Conservation (phyloP, 2,329 filamentous ascomycete genomes). For the Colletotrichum tropicicola region DNA sequence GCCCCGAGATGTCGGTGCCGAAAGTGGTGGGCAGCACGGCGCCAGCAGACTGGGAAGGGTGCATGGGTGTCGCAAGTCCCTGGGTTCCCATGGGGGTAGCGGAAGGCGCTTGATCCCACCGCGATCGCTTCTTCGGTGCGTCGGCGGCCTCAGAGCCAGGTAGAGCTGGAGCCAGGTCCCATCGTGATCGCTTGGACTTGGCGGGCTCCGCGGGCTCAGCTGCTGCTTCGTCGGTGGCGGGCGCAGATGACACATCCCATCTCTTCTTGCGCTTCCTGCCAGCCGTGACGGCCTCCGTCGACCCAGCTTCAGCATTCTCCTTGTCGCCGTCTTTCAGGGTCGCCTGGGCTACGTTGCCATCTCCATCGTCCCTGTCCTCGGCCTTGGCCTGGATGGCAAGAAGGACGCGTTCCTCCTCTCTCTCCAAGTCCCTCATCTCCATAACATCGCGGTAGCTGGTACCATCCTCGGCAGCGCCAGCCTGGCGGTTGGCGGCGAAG, state of each 20-base stretch:
- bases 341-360: conserved; percentile 69
- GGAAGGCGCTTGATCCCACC: conserved; percentile 91
- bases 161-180: conserved; percentile 81
- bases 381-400: conserved; percentile 81
- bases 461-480: conserved; percentile 73
- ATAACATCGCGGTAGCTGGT: conserved; percentile 90
- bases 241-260: conserved; percentile 83
- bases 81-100: conserved; percentile 79
- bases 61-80: conserved; percentile 82
- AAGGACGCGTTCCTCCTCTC: conserved; percentile 89
- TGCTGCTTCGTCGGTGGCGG: conserved; percentile 58
- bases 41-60: conserved; percentile 69
- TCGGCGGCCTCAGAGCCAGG: conserved; percentile 61
- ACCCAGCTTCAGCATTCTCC: conserved; percentile 76
- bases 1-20: conserved; percentile 81
- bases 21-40: conserved; percentile 69
- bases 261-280: conserved; percentile 90
- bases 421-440: conserved; percentile 88
- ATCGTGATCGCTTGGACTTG: conserved; percentile 82
- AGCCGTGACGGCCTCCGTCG: conserved; percentile 68
- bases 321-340: conserved; percentile 80
- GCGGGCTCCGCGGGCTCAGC: conserved; percentile 59
- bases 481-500: conserved; percentile 80
- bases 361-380: conserved; percentile 67
- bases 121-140: conserved; percentile 77